phyloP scores from a whole-genome alignment of 176 grass and related monocot genomes.

The Microstegium vimineum region DNA sequence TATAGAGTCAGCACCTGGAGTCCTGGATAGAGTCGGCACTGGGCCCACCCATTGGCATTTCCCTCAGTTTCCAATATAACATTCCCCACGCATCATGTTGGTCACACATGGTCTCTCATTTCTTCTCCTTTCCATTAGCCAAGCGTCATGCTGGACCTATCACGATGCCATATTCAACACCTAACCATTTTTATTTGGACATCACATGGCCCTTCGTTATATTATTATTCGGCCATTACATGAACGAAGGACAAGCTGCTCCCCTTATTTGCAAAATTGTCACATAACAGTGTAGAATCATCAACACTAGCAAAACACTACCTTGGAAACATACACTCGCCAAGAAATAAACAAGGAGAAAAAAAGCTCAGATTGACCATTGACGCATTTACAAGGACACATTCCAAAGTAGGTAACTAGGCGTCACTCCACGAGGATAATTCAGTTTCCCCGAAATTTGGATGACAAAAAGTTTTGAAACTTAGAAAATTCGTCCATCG shows the following conservation, averaged over 20 bases:
- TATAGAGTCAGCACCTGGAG: too few species aligned
- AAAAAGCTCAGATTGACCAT: slow-evolving; percentile 1
- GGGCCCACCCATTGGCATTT: too few species aligned
- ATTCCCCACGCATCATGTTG: too few species aligned
- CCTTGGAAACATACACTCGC: background rate
- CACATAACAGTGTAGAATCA: slow-evolving; percentile 1
- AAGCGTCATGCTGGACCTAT: too few species aligned
- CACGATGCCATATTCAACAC: too few species aligned
- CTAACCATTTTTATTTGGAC: too few species aligned
- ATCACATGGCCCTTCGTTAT: too few species aligned
- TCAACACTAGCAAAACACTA: background rate
- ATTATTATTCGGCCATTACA: too few species aligned
- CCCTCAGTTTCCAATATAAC: too few species aligned
- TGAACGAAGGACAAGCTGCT: background rate
- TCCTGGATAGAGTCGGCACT: too few species aligned
- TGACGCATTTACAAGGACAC: slow-evolving; percentile 32
- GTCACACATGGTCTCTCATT: too few species aligned
- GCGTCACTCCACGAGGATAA: background rate
- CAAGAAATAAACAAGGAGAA: background rate
- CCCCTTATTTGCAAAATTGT: slow-evolving; percentile 27
- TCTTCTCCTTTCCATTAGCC: too few species aligned
- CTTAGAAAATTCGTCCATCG: slow-evolving; percentile 38
- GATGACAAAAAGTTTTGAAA: slow-evolving; percentile 47
- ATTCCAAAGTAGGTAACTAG: background rate
- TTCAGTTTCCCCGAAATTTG: slow-evolving; percentile 45